Evolutionary conservation across 352 stramenopile species (phyloP).

Genomic region (Phytopythium delawarense): DNA sequence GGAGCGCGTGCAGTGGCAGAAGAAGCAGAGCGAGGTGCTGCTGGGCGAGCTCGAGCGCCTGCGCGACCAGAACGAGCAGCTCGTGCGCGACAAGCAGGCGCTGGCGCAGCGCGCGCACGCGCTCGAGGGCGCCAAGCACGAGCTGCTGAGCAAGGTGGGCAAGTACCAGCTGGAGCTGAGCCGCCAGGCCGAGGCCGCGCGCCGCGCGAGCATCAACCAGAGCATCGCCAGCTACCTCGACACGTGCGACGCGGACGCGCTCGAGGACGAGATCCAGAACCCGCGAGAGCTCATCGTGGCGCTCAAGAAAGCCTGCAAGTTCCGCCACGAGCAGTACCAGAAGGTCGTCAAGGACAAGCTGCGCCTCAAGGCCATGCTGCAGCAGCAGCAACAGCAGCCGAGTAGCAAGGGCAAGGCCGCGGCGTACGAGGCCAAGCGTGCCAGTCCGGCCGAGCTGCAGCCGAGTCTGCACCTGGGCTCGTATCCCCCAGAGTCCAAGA

Average conservation of each 20-base stretch:
- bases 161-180: slow-evolving; percentile 77
- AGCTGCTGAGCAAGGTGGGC: slow-evolving; percentile 63
- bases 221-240: slow-evolving; percentile 73
- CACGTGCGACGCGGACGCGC: slow-evolving; percentile 53
- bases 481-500: slow-evolving; percentile 47
- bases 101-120: slow-evolving; percentile 42
- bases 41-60: slow-evolving; percentile 51
- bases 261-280: slow-evolving; percentile 80
- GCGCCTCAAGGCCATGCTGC: slow-evolving; percentile 65
- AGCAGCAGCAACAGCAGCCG: slow-evolving; percentile 15
- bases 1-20: slow-evolving; percentile 74
- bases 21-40: slow-evolving; percentile 64
- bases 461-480: slow-evolving; percentile 18
- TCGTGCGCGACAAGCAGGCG: slow-evolving; percentile 58
- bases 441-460: slow-evolving; percentile 7
- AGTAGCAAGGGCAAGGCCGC: slow-evolving; percentile 26
- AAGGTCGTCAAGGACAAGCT: slow-evolving; percentile 79
- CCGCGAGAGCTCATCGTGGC: slow-evolving; percentile 67
- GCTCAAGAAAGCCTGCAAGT: slow-evolving; percentile 80
- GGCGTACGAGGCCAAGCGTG: slow-evolving; percentile 20
- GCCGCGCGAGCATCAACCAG: slow-evolving; percentile 55
- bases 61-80: slow-evolving; percentile 58
- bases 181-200: slow-evolving; percentile 46
- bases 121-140: slow-evolving; percentile 45
- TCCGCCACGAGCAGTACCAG: slow-evolving; percentile 79